These are phyloP conservation scores for Puccinia horiana DNA, from an alignment of 1,284 basidiomycete genomes.

Conservation along the genomic window DNA sequence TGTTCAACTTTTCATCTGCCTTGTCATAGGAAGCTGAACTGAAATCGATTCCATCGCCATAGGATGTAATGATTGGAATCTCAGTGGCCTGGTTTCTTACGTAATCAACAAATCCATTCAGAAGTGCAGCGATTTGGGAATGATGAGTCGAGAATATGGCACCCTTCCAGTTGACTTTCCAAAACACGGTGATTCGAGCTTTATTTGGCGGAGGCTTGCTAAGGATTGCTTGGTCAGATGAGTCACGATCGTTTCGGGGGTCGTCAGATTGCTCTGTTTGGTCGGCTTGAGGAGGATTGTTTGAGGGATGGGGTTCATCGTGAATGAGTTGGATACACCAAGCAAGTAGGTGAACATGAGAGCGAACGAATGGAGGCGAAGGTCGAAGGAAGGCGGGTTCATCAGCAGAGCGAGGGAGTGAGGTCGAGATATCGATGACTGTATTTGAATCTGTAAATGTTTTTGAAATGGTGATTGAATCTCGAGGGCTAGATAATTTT, in stretches of 20 bases:
- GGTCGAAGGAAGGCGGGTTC: constrained; percentile 91
- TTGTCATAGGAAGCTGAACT: constrained; percentile 75
- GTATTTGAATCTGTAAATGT: constrained; percentile 77
- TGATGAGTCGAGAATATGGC: constrained; percentile 68
- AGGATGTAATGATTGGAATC: constrained; percentile 74
- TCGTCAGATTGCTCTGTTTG: constrained; percentile 55
- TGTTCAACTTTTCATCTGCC: constrained; percentile 74
- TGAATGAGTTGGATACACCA: constrained; percentile 76
- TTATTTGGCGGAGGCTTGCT: constrained; percentile 55
- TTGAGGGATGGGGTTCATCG: constrained; percentile 4
- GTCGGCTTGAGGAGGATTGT: neutral
- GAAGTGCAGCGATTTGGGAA: constrained; percentile 68
- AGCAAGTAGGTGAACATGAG: constrained; percentile 81
- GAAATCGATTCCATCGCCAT: constrained; percentile 78
- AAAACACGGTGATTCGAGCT: constrained; percentile 83
- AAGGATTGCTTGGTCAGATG: constrained; percentile 49
- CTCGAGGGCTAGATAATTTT: constrained; percentile 69
- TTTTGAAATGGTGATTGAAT: constrained; percentile 87
- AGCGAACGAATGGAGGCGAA: constrained; percentile 89
- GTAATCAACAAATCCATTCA: constrained; percentile 74
- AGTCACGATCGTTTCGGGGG: constrained; percentile 1
- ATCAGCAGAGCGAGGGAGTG: constrained; percentile 85
- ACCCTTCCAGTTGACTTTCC: constrained; percentile 91
- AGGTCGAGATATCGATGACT: constrained; percentile 88
- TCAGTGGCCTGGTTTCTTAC: constrained; percentile 72